A percentile compares a stretch with the other conserved stretches of the same genome.
Conservation (phyloP, 2,329 filamentous ascomycete genomes). For the Pseudocercospora ulei region DNA sequence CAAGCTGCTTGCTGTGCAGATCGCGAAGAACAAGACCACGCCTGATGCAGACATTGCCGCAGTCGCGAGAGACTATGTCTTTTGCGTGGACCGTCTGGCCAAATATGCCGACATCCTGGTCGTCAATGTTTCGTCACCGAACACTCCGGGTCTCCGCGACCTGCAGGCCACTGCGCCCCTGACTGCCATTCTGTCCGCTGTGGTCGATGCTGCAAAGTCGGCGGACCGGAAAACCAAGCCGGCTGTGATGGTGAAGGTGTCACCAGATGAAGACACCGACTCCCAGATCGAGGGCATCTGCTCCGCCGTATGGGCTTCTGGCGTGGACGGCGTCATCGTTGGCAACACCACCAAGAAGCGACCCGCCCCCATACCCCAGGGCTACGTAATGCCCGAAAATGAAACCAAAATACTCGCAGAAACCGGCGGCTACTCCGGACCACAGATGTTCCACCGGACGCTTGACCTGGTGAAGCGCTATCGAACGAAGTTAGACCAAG, state of each 20-base stretch:
- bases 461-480: constrained; percentile 71
- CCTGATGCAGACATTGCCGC: constrained; percentile 75
- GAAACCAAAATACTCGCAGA: constrained; percentile 61
- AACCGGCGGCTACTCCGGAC: constrained; percentile 82
- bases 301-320: constrained; percentile 68
- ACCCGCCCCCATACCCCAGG: constrained; percentile 57
- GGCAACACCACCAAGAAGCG: constrained; percentile 91
- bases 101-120: constrained; percentile 92
- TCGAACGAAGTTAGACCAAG: constrained; percentile 45
- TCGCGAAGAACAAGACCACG: constrained; percentile 94
- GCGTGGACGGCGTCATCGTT: constrained; percentile 90
- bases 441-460: constrained; percentile 74
- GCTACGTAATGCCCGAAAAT: constrained; percentile 52
- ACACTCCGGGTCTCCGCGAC: constrained; percentile 81
- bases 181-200: constrained; percentile 67
- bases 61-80: constrained; percentile 71
- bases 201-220: constrained; percentile 65
- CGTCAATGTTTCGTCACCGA: constrained; percentile 94
- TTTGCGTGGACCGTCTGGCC: constrained; percentile 72
- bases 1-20: constrained; percentile 74
- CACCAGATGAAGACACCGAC: constrained; percentile 82
- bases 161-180: constrained; percentile 78
- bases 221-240: constrained; percentile 63
- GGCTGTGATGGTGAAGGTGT: constrained; percentile 94
- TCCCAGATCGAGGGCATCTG: constrained; percentile 81